Evolutionary conservation across 495 filamentous ascomycete species (phyloP), one percentile per base, ranked within the genome.

Genomic region (Halenospora varia): DNA sequence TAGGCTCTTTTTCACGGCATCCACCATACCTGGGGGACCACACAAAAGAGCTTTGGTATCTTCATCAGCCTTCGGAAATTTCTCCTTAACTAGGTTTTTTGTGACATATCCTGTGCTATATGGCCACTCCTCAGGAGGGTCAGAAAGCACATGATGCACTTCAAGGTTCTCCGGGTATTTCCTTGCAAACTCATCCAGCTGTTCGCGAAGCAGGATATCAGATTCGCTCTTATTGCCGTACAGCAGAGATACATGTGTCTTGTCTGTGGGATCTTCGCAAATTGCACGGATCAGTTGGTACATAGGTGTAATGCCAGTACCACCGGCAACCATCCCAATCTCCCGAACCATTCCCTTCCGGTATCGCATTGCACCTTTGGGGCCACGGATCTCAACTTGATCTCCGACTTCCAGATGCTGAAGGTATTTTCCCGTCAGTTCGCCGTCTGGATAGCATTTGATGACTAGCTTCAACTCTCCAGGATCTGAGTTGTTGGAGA

Each of bases 1-100:
- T 52, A 87, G 81, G n/a, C 82, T 80, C 79, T 90, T 91, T 78
- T 91, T 92, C 84, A 90, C 88, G 13, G 89, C 88, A 60, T 80
- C 83, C 58, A 94, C 76, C 89, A 94, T 92, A 9, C 86, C 87
- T 24, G 89, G 89, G 18, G 90, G 89, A 13, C 89, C 89, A 62
- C 89, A 94, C 40, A 94, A 72, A 17, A 92, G 74, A 20, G 90
- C 72, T 77, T 92, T 92, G 68, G 87, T 80, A 55, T 89, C 87
- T 29, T 51, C 42, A 22, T 25, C 58, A 20, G 66, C 18, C 1
- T 47, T 40, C 0, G 70, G 69, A 39, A 74, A 52, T 8, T 51
- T 55, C 46, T 70, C 39, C 51, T 64, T 46, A 41, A 77, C 56
- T 20, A 70, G 44, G 0, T 71, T 66, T 17, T 59, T 57, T 2